phyloP scores from a whole-genome alignment of 2,329 filamentous ascomycete genomes.

The Penicillium digitatum region DNA sequence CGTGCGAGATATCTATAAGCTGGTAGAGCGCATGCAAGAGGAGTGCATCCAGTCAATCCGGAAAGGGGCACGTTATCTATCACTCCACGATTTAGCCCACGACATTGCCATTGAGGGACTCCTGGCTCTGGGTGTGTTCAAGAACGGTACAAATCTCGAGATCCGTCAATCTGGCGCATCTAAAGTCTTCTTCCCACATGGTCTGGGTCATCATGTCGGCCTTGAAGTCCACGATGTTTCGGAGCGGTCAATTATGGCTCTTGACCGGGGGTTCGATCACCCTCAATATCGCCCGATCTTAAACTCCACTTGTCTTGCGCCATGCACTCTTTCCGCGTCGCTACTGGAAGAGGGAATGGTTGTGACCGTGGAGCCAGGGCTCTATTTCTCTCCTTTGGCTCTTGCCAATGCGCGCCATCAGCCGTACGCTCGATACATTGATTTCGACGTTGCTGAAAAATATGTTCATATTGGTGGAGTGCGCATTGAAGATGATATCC shows the following conservation, averaged over 20 bases:
- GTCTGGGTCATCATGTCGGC: constrained; percentile 58
- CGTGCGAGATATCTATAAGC: constrained; percentile 70
- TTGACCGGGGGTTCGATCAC: not conserved
- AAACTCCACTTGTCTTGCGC: constrained; percentile 19
- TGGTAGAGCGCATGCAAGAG: constrained; percentile 83
- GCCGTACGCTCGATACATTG: constrained; percentile 35
- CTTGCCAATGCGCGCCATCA: constrained; percentile 34
- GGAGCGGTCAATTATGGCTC: constrained; percentile 33
- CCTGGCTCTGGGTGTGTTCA: constrained; percentile 69
- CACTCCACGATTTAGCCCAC: constrained; percentile 76
- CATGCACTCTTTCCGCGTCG: constrained; percentile 35
- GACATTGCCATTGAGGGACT: constrained; percentile 77
- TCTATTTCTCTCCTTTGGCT: constrained; percentile 43
- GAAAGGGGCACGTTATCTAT: constrained; percentile 73
- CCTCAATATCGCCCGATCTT: not conserved
- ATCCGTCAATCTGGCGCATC: constrained; percentile 37
- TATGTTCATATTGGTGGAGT: constrained; percentile 45
- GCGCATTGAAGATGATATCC: constrained; percentile 56
- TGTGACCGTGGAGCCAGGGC: constrained; percentile 54
- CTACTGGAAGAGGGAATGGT: constrained; percentile 52
- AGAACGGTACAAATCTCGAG: constrained; percentile 55
- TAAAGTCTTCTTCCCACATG: constrained; percentile 42
- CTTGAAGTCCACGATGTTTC: constrained; percentile 46
- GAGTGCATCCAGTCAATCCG: constrained; percentile 70
- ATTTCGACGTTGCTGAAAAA: constrained; percentile 37